Base-by-base conservation (phyloP, 306 rosid genomes). In the Quercus suber region DNA sequence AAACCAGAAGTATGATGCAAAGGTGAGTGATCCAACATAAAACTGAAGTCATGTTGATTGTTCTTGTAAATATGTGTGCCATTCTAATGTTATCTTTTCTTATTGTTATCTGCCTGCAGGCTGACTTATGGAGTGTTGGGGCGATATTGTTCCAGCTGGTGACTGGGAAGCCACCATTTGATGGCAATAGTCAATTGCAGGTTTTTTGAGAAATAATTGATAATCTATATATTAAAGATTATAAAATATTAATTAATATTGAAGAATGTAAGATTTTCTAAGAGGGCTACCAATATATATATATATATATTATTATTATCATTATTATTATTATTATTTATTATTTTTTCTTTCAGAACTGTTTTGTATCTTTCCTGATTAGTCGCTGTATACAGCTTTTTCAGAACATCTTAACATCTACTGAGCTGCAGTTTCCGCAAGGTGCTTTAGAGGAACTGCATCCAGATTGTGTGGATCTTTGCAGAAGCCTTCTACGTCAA, bases 101-200 rank as follows among this genome's bases (percentile, higher is more conserved):
- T 59, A 23, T 23, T 69, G 9, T 19, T 75, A 13, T 80, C n/a
- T 84, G 41, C 68, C 51, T 87, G 84, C 90, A 96, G 99, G 99
- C 98, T 75, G 99, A 96, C 88, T 89, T 96, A 73, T 93, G 99
- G 99, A 96, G 99, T 74, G 99, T 96, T 65, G 99, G 99, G 68
- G 94, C 99, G 78, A 91, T 93, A 79, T 84, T 96, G 79, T 96
- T 88, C 86, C 97, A 96, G 83, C 89, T 96, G 59, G 92, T 93
- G 71, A 90, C 91, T 11, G 99, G 99, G 79, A 90, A 81, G 82
- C 96, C 90, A n/a, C 99, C 99, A 35, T 96, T 91, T 80, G 83
- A 85, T 55, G 99, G 99, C 79, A 90, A 85, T 82, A 89, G 68
- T 82, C 97, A 88, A 79, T 67, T 80, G 19, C 97, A 96, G 99